Percentiles rank a stretch among this genome's conserved stretches.
These are phyloP conservation scores for Triadica sebifera DNA, from an alignment of 345 rosid genomes.

Conservation along the genomic window DNA sequence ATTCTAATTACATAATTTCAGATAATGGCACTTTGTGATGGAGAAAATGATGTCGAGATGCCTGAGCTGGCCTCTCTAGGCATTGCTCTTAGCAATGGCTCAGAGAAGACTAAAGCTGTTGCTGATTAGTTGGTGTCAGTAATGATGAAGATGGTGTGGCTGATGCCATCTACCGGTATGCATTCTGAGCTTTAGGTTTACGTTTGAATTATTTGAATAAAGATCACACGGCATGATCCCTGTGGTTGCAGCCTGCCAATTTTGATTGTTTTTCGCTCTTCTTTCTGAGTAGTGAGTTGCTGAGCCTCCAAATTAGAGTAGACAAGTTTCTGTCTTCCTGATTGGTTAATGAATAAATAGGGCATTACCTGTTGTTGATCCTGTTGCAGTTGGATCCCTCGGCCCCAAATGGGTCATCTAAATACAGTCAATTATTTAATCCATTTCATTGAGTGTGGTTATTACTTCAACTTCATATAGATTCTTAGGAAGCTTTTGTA, in stretches of 20 bases:
- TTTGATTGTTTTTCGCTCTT: neutral
- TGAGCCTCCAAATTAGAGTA: neutral
- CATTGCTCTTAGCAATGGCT: slow-evolving; percentile 74
- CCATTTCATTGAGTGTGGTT: neutral
- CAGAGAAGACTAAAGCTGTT: slow-evolving; percentile 81
- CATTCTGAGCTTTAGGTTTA: slow-evolving; percentile 44
- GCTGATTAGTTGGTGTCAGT: slow-evolving; percentile 72
- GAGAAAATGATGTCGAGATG: slow-evolving; percentile 91
- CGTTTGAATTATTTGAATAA: neutral
- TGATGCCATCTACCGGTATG: slow-evolving; percentile 80
- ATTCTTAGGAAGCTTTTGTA: neutral
- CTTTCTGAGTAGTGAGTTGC: neutral
- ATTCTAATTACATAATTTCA: slow-evolving; percentile 26
- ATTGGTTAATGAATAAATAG: neutral
- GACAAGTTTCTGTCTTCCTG: neutral
- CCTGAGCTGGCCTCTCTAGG: slow-evolving; percentile 83
- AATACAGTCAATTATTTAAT: neutral
- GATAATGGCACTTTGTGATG: slow-evolving; percentile 96
- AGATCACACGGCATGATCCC: neutral
- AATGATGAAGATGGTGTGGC: slow-evolving; percentile 93
- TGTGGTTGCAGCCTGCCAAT: neutral
- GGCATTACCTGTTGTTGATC: neutral
- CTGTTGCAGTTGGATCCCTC: neutral
- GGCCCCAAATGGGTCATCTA: neutral
- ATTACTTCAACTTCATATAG: slow-evolving; percentile 1